Base-by-base conservation (phyloP, 2,329 filamentous ascomycete genomes). In the Penicillium sp. region DNA sequence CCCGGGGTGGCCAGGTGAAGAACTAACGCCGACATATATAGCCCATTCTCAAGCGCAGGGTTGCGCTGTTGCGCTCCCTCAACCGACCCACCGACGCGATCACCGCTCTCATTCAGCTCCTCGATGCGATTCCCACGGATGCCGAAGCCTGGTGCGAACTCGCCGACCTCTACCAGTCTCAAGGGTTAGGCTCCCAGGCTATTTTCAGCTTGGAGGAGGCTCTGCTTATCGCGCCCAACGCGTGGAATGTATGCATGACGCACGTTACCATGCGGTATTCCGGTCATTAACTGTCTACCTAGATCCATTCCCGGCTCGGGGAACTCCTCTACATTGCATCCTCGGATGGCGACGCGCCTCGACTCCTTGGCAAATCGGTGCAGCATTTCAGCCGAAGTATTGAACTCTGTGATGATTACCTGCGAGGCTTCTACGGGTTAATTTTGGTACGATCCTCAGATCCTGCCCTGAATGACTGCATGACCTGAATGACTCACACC, bases 81-180 rank as follows among this genome's bases (percentile, higher is more conserved):
- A 86, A 85, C 29, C 86, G 85, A 65, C 78, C 79, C 1, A 67
- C 82, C 1, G 91, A 97, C 59, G 90, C 94, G 1, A 88, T 92
- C 42, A 77, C 84, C 31, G 86, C 88, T 27, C 76, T 97, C 54
- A 85, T 87, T 57, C 81, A 86, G 53, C 81, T 97, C 27, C 78
- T 99, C 44, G 89, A 95, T 68, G 86, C 88, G 57, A 89, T 87
- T 50, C 92, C 94, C 2, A 96, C 90, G 1, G 94, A 99, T 76
- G 87, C 88, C 5, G 94, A 99, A 77, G 87, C 89, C 9, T 99
- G 94, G 94, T 85, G 90, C 48, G 94, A 99, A 76, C 80, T 97
- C 62, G 85, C 90, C 49, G 91, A 96, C 69, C 76, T 97, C 57
- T 97, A 99, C 74, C 81, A 92, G 29, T 81, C 81, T 18, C 88